Percentiles rank a stretch among this genome's conserved stretches.
Conservation (phyloP, 176 grass and related monocot species). For the Oryza meridionalis region DNA sequence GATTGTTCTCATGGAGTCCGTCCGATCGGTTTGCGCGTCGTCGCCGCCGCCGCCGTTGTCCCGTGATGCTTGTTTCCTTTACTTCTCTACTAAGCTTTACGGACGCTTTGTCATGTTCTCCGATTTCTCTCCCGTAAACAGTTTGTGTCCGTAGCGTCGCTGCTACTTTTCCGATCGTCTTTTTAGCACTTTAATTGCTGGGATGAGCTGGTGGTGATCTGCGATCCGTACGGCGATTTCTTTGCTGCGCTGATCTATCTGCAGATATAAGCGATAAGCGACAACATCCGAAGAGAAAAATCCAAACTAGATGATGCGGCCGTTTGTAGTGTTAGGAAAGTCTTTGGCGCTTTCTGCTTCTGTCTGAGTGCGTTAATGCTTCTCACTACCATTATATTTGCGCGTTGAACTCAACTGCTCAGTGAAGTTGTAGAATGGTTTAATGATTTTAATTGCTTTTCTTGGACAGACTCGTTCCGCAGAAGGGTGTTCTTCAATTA, state of each 20-base stretch:
- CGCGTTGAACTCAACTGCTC: neutral
- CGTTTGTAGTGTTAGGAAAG: neutral
- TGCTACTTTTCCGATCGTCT: neutral
- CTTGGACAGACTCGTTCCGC: constrained; percentile 68
- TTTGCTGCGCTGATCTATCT: constrained; percentile 22
- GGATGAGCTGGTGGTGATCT: neutral
- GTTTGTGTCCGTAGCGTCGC: neutral
- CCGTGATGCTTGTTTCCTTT: neutral
- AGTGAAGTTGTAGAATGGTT: neutral
- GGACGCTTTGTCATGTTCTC: neutral
- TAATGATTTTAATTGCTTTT: constrained; percentile 23
- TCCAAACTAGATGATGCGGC: constrained; percentile 8
- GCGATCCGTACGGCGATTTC: constrained; percentile 32
- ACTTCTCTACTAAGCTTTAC: neutral
- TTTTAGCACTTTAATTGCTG: neutral
- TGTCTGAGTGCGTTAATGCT: neutral
- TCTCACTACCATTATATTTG: neutral
- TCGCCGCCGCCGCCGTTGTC: neutral
- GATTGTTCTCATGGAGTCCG: neutral
- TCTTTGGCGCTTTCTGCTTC: neutral
- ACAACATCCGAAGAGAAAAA: too few species aligned
- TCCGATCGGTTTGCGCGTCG: neutral
- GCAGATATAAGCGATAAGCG: constrained; percentile 34
- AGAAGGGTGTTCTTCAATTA: constrained; percentile 97
- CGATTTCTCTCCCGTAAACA: neutral